Conservation (phyloP, 805 yeast genomes). For the Sugiyamaella mastotermitis region DNA sequence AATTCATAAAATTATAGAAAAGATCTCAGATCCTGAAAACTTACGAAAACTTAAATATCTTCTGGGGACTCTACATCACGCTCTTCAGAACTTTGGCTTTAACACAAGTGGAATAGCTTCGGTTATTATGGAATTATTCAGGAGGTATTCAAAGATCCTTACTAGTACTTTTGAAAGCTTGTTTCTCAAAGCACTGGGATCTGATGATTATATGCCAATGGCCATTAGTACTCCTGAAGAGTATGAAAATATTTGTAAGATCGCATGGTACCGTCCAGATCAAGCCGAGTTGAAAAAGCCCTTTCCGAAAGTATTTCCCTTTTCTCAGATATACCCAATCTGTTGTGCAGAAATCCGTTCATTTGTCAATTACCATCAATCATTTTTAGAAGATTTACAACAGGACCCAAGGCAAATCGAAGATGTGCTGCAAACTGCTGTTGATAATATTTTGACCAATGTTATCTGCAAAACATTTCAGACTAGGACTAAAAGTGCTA, state of each 20-base stretch:
- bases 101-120: slow-evolving; percentile 55
- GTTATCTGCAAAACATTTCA: slow-evolving; percentile 62
- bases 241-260: slow-evolving; percentile 55
- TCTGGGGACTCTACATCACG: slow-evolving; percentile 66
- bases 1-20: slow-evolving; percentile 32
- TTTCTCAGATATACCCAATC: slow-evolving; percentile 82
- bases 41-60: slow-evolving; percentile 52
- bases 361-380: slow-evolving; percentile 55
- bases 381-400: slow-evolving; percentile 59
- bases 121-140: slow-evolving; percentile 52
- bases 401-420: slow-evolving; percentile 56
- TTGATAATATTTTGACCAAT: slow-evolving; percentile 64
- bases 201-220: slow-evolving; percentile 88
- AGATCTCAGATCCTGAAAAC: slow-evolving; percentile 26
- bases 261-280: slow-evolving; percentile 63
- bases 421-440: slow-evolving; percentile 49
- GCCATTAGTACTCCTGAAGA: slow-evolving; percentile 53
- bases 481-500: slow-evolving; percentile 57
- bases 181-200: slow-evolving; percentile 56
- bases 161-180: slow-evolving; percentile 51
- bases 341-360: slow-evolving; percentile 70
- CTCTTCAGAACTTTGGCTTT: slow-evolving; percentile 67
- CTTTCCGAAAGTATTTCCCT: slow-evolving; percentile 69
- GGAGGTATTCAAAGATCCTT: slow-evolving; percentile 52
- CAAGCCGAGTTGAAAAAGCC: slow-evolving; percentile 36